A percentile compares a stretch with the other conserved stretches of the same genome.
Evolutionary conservation across 805 yeast genomes (phyloP).

Genomic region (Pichia exigua): DNA sequence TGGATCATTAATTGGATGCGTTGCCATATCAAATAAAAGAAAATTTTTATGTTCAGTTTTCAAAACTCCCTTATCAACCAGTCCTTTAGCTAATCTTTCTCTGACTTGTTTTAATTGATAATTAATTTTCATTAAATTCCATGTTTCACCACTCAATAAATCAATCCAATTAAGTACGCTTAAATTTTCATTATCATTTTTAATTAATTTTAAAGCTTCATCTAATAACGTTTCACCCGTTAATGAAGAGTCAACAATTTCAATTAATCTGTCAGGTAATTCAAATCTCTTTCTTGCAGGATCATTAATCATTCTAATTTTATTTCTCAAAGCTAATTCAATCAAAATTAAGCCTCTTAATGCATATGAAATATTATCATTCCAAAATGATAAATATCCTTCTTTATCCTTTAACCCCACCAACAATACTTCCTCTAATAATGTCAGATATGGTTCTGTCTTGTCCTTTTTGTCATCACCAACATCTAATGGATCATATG

Average conservation of each 20-base stretch:
- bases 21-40: constrained; percentile 94
- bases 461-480: constrained; percentile 31
- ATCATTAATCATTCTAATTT: constrained; percentile 83
- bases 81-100: constrained; percentile 91
- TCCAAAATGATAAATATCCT: constrained; percentile 96
- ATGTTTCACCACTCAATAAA: constrained; percentile 87
- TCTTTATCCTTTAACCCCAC: constrained; percentile 93
- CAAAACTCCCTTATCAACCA: constrained; percentile 93
- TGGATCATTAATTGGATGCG: constrained; percentile 90
- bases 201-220: constrained; percentile 88
- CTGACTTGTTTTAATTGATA: constrained; percentile 96
- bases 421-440: constrained; percentile 93
- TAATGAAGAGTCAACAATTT: constrained; percentile 74
- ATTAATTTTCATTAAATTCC: constrained; percentile 91
- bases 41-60: constrained; percentile 95
- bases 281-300: constrained; percentile 87
- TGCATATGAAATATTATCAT: constrained; percentile 94
- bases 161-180: constrained; percentile 91
- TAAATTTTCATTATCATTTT: constrained; percentile 67
- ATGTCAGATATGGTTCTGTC: constrained; percentile 65
- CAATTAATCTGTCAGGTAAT: constrained; percentile 77
- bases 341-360: constrained; percentile 87
- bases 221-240: constrained; percentile 95
- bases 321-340: constrained; percentile 87
- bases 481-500: constrained; percentile 71